Conservation (phyloP, 768 basidiomycete genomes). For the Russula sp. region DNA sequence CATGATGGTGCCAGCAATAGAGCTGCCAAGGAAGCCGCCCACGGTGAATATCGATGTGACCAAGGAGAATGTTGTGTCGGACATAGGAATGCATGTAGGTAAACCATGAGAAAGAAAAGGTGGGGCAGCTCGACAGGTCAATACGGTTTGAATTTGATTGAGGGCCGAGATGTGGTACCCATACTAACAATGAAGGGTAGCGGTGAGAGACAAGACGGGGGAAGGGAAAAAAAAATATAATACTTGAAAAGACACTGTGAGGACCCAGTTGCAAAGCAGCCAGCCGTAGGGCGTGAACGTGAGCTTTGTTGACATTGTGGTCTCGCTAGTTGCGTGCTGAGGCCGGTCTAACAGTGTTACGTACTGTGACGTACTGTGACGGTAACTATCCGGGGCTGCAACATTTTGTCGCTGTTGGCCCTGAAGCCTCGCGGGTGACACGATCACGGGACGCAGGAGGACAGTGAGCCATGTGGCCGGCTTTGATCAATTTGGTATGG, state of each 20-base stretch:
- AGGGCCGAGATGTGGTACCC: slow-evolving; percentile 92
- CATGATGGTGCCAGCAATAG: slow-evolving; percentile 59
- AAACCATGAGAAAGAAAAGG: slow-evolving; percentile 33
- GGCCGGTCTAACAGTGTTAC: too few species aligned
- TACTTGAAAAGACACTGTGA: slow-evolving; percentile 51
- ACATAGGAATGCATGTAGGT: slow-evolving; percentile 76
- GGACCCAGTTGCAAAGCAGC: slow-evolving; percentile 60
- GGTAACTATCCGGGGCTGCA: too few species aligned
- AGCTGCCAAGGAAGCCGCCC: slow-evolving; percentile 78
- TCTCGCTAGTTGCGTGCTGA: neutral
- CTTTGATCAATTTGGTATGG: too few species aligned
- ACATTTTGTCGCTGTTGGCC: too few species aligned
- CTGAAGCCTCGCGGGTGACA: neutral
- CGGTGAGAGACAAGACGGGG: neutral
- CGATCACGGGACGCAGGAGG: neutral
- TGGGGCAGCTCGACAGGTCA: slow-evolving; percentile 53
- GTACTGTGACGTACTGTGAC: too few species aligned
- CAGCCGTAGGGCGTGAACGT: slow-evolving; percentile 63
- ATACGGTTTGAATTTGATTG: slow-evolving; percentile 76
- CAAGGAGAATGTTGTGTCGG: slow-evolving; percentile 65
- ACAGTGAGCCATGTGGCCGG: too few species aligned
- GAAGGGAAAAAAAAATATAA: neutral
- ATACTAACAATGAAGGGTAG: slow-evolving; percentile 42
- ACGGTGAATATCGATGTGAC: slow-evolving; percentile 83
- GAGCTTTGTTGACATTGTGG: slow-evolving; percentile 27